Evolutionary conservation across 805 yeast species (phyloP), one percentile per base, ranked within the genome.

Genomic region (Nakazawaea ishiwadae): DNA sequence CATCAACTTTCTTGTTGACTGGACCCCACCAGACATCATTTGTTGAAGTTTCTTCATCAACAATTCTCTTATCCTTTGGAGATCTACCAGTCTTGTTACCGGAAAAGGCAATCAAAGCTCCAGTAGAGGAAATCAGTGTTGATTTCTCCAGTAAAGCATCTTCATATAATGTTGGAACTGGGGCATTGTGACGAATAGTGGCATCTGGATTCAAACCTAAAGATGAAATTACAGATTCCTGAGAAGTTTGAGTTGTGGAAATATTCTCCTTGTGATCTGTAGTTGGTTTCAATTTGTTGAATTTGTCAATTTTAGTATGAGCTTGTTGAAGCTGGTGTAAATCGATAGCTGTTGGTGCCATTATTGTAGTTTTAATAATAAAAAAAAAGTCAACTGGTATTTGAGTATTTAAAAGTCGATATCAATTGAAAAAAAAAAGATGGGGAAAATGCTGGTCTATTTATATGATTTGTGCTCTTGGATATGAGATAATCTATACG

Each of bases 21-120:
- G 98, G 98, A 19, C 99, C 99, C 99, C 99, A 91, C 99, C 99
- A 91, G 54, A 91, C 79, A 58, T 90, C 71, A 45, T 86, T 75
- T 46, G 75, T 67, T 30, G 96, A 88, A 39, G 93, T 75, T 54
- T 78, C 84, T 71, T 93, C 98, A 56, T 90, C 97, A 48, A 91
- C 97, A 63, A 91, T 87, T 71, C 99, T 85, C 68, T 91, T 91
- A 70, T 91, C 99, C 72, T 85, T 86, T 62, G 99, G 99, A 27
- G 97, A 91, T 69, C 99, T 84, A 58, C 99, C 99, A 42, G 98
- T 91, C 71, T 91, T 91, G 51, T 78, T 71, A 59, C 99, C 99
- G 16, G 96, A 88, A 69, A 79, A 90, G 36, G 99, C 98, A 66
- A 91, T 84, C 52, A 91, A 74, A 36, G 98, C 96, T 61, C 99